Conservation (phyloP, 192 early-diverging fungal genomes). For the Kappamyces sp. region DNA sequence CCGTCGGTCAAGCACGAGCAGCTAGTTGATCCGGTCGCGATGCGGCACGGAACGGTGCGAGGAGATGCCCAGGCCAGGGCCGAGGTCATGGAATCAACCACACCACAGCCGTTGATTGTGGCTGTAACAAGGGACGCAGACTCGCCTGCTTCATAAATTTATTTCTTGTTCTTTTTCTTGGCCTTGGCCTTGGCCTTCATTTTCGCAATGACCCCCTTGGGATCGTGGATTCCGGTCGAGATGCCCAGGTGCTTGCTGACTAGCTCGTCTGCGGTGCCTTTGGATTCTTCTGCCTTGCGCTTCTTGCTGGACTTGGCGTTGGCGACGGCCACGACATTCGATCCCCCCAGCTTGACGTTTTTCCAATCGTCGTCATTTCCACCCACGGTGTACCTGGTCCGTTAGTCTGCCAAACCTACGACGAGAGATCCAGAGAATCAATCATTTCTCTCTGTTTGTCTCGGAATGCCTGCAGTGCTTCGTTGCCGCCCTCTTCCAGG, state of each 20-base stretch:
- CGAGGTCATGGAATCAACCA: too few species aligned
- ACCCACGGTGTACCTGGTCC: conserved; percentile 62
- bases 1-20: too few species aligned
- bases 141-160: too few species aligned
- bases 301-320: conserved; percentile 57
- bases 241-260: conserved; percentile 16
- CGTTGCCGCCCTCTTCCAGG: conserved; percentile 73
- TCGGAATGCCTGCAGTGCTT: conserved; percentile 58
- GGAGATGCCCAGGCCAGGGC: too few species aligned
- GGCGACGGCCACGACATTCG: conserved; percentile 67
- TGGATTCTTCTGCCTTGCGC: conserved; percentile 26
- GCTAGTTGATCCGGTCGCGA: too few species aligned
- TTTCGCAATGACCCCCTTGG: conserved; percentile 23
- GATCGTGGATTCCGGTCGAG: conserved; percentile 21
- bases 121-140: too few species aligned
- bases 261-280: conserved; percentile 20
- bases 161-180: conserved; percentile 8
- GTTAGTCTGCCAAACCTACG: conserved; percentile 34
- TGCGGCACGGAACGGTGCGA: too few species aligned
- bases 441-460: conserved; percentile 76
- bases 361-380: conserved; percentile 68
- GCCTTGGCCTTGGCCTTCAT: conserved; percentile 24
- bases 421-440: conserved; percentile 63
- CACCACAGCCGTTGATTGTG: too few species aligned
- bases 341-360: conserved; percentile 49